A percentile compares a stretch with the other conserved stretches of the same genome.
phyloP scores from a whole-genome alignment of 2,329 filamentous ascomycete genomes.

The Neonectria neomacrospora region DNA sequence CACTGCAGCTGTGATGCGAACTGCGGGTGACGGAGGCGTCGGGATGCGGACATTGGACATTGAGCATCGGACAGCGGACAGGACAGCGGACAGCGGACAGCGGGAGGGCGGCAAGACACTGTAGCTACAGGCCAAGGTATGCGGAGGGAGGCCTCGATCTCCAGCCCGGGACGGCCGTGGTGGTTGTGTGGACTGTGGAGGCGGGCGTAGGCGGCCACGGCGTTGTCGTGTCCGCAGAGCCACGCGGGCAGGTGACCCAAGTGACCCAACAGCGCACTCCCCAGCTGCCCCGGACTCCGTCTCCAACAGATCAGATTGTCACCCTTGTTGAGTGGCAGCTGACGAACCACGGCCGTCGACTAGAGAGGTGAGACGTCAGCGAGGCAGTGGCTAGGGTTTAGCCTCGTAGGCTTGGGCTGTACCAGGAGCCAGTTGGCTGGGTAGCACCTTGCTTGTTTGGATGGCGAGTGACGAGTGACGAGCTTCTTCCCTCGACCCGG shows the following conservation, averaged over 20 bases:
- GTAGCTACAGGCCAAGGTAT: conserved; percentile 12
- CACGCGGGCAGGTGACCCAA: conserved; percentile 23
- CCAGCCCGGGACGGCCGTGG: background rate
- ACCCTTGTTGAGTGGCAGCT: conserved; percentile 6
- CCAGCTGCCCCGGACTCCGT: background rate
- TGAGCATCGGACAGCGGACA: background rate
- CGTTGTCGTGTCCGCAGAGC: conserved; percentile 27
- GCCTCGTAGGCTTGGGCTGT: conserved; percentile 5
- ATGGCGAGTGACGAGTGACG: conserved; percentile 5
- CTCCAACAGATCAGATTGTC: conserved; percentile 15
- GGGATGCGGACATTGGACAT: background rate
- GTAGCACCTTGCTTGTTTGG: background rate
- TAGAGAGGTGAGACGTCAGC: conserved; percentile 9
- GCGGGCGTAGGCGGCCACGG: background rate
- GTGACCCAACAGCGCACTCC: background rate
- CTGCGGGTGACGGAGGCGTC: background rate
- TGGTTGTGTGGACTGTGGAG: conserved; percentile 6
- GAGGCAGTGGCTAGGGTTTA: background rate
- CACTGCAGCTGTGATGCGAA: background rate
- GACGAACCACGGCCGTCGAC: conserved; percentile 7
- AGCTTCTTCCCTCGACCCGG: conserved; percentile 36
- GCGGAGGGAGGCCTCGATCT: conserved; percentile 22
- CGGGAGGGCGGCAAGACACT: background rate
- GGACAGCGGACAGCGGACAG: background rate
- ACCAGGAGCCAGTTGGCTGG: conserved; percentile 21